Evolutionary conservation across 2,329 filamentous ascomycete species (phyloP).

Genomic region (Alternaria arbusti): DNA sequence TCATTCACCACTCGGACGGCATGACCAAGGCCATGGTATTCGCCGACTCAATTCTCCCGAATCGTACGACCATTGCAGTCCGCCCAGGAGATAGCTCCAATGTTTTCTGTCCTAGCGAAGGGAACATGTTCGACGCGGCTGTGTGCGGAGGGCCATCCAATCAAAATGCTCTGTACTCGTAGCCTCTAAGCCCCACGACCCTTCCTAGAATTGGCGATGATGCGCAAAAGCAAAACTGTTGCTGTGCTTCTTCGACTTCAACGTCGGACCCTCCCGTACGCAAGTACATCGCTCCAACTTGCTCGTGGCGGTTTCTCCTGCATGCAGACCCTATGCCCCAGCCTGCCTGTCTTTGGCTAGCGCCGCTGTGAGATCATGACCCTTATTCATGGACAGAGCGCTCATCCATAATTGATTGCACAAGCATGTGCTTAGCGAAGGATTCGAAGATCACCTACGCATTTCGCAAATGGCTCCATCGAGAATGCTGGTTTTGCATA

Average conservation of each 20-base stretch:
- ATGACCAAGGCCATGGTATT: background rate
- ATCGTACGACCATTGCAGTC: constrained; percentile 1
- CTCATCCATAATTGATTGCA: background rate
- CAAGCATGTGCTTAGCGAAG: background rate
- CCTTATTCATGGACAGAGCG: background rate
- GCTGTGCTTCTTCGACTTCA: constrained; percentile 2
- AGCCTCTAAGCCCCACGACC: constrained; percentile 1
- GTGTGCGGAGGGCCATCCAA: constrained; percentile 3
- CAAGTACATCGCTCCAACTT: constrained; percentile 23
- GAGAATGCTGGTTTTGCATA: background rate
- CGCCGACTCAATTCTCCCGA: background rate
- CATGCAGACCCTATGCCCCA: constrained; percentile 16
- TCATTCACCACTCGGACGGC: background rate
- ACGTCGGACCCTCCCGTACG: constrained; percentile 8
- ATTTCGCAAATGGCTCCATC: background rate
- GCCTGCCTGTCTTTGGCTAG: background rate
- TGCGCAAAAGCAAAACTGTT: constrained; percentile 17
- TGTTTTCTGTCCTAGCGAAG: constrained; percentile 1
- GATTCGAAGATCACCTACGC: background rate
- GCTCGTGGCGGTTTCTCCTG: constrained; percentile 25
- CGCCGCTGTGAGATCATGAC: background rate
- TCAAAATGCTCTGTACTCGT: constrained; percentile 9
- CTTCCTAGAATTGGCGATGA: background rate
- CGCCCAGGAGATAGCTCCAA: background rate
- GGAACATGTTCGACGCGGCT: constrained; percentile 5